Conservation (phyloP, 2,329 filamentous ascomycete species). For the Bimuria novae-zelandiae region DNA sequence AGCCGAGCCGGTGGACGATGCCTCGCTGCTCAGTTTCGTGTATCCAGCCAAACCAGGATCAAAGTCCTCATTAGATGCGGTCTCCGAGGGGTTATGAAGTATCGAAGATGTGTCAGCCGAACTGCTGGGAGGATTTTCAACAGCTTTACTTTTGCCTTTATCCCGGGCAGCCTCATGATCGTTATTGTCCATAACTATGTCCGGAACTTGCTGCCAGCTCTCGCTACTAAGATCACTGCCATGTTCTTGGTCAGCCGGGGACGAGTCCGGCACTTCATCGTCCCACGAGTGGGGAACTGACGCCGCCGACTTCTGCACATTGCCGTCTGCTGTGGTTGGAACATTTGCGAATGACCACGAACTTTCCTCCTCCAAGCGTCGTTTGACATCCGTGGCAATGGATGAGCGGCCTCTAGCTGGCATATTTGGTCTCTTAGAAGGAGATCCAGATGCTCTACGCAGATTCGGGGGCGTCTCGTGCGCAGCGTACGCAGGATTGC, state of each 20-base stretch:
- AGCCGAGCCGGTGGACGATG: slow-evolving; percentile 11
- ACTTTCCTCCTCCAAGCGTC: slow-evolving; percentile 51
- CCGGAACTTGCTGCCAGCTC: slow-evolving; percentile 48
- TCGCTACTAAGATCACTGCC: slow-evolving; percentile 45
- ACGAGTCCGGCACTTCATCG: slow-evolving; percentile 24
- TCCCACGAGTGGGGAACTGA: slow-evolving; percentile 32
- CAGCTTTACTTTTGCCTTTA: slow-evolving; percentile 35
- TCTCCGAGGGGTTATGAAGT: neutral
- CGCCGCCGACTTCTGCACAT: slow-evolving; percentile 2
- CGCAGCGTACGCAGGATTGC: slow-evolving; percentile 16
- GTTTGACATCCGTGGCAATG: slow-evolving; percentile 54
- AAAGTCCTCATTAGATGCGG: neutral
- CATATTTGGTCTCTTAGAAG: slow-evolving; percentile 50
- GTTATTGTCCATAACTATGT: slow-evolving; percentile 32
- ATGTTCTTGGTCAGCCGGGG: slow-evolving; percentile 31
- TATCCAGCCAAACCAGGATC: neutral
- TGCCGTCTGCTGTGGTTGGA: slow-evolving; percentile 15
- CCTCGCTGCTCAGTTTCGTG: slow-evolving; percentile 2
- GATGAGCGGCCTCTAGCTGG: slow-evolving; percentile 52
- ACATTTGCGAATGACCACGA: slow-evolving; percentile 39
- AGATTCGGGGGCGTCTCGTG: neutral
- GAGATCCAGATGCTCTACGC: slow-evolving; percentile 16
- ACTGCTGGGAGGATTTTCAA: slow-evolving; percentile 10
- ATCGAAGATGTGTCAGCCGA: too few species aligned
- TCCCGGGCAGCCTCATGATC: slow-evolving; percentile 13